Percentiles rank a stretch among this genome's conserved stretches.
Evolutionary conservation across 352 stramenopile species (phyloP).

Genomic region (Pythium guiyangense): DNA sequence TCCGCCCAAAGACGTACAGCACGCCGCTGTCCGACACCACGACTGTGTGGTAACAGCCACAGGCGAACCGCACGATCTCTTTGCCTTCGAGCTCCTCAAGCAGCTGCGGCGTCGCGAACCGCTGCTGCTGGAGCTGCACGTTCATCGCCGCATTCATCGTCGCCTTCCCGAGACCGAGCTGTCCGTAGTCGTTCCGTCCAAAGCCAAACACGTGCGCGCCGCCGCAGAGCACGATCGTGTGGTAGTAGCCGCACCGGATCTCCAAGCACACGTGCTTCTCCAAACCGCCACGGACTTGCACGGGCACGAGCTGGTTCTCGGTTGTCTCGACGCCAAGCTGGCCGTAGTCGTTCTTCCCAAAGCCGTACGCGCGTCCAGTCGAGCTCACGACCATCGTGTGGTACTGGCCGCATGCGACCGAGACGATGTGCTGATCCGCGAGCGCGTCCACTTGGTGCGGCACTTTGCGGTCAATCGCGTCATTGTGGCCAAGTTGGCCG

Average conservation of each 20-base stretch:
- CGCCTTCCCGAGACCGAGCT: slow-evolving; percentile 78
- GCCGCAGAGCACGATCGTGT: slow-evolving; percentile 79
- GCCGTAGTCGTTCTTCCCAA: slow-evolving; percentile 94
- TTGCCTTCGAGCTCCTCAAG: slow-evolving; percentile 79
- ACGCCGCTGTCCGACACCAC: slow-evolving; percentile 86
- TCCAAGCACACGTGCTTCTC: slow-evolving; percentile 72
- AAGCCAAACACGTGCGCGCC: slow-evolving; percentile 80
- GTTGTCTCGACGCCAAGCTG: slow-evolving; percentile 83
- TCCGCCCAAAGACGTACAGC: slow-evolving; percentile 92
- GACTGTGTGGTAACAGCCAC: slow-evolving; percentile 91
- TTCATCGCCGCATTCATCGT: slow-evolving; percentile 32
- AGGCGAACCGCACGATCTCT: slow-evolving; percentile 79
- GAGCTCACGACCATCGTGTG: slow-evolving; percentile 82
- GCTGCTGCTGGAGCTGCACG: slow-evolving; percentile 65
- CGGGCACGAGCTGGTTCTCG: slow-evolving; percentile 60
- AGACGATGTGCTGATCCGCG: slow-evolving; percentile 52
- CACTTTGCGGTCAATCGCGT: slow-evolving; percentile 86
- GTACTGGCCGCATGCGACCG: slow-evolving; percentile 90
- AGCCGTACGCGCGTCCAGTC: slow-evolving; percentile 67
- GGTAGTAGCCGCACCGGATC: slow-evolving; percentile 90
- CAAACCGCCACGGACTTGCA: slow-evolving; percentile 43
- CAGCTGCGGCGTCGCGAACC: slow-evolving; percentile 49
- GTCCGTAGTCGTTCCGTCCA: slow-evolving; percentile 92
- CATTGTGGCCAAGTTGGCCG: slow-evolving; percentile 87
- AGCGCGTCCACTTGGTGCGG: slow-evolving; percentile 68